Evolutionary conservation across 805 yeast genomes (phyloP), one percentile per base, ranked within the genome.

Genomic region (Schwanniomyces yamadae): DNA sequence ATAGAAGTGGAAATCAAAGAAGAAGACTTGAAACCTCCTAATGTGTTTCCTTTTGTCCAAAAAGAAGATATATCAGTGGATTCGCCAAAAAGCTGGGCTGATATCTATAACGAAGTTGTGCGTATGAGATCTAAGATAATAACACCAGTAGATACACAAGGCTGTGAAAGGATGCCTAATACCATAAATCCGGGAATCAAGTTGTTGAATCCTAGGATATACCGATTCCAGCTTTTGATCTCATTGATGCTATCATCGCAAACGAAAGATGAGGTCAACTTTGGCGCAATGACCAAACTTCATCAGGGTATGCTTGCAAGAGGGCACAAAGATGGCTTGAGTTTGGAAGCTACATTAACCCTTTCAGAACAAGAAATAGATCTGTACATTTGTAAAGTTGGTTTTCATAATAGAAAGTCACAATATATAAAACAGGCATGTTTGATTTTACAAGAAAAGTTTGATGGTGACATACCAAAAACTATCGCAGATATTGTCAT

Each of bases 141-240:
- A n/a, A 79, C 97, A 0, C 96, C 97, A 0, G 97, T 90, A 2
- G 97, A 90, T 54, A 71, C 80, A 0, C 79, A 86, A 75, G 97
- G 97, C 5, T 88, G 96, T 56, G 89, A 84, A 16, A 67, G 69
- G 19, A 67, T 77, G 32, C 77, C 80, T 0, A 61, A 65, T 15
- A 57, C 70, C 4, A 63, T 76, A 12, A 59, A 54, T 10, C 69
- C 69, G 2, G 50, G 52, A 6, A 36, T 73, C 6, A 61, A 52
- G 21, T 28, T 31, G 6, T 34, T 23, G 0, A 55, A 62, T 19
- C 77, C 79, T 1, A 52, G 54, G 12, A 45, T 59, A 1, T 77
- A 60, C 50, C 68, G 96, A 33, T 82, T 82, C 51, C 96, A 89
- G 56, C 66, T 86, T 23, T 66, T 90, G 22, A 69, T 89, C 0